These are phyloP conservation scores for Geotrichum restrictum DNA, from an alignment of 1,139 yeast genomes.

Conservation along the genomic window DNA sequence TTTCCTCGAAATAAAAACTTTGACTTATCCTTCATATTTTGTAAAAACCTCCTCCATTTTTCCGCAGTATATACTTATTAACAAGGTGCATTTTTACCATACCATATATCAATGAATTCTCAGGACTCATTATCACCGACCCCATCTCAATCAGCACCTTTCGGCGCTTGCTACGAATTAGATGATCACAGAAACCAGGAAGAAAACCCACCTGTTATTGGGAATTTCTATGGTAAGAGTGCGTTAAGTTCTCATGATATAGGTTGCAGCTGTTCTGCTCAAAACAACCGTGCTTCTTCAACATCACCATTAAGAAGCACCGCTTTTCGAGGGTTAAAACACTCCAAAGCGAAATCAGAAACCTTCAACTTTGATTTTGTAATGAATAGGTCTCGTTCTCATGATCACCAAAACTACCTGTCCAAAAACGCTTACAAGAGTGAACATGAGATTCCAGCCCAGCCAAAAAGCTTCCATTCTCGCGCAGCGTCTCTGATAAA, in stretches of 20 bases:
- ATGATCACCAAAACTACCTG: conserved; percentile 22
- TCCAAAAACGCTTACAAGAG: conserved; percentile 14
- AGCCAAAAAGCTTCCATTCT: conserved; percentile 22
- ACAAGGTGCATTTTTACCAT: background rate
- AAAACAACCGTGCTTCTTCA: background rate
- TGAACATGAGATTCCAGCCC: background rate
- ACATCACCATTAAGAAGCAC: background rate
- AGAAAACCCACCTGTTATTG: conserved; percentile 30
- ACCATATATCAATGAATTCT: background rate
- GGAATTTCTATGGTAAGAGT: background rate
- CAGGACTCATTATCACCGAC: background rate
- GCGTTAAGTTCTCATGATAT: background rate
- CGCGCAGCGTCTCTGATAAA: conserved; percentile 13
- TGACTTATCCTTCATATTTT: background rate
- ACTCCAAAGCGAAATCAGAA: conserved; percentile 13
- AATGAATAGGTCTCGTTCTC: conserved; percentile 9
- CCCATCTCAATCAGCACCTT: background rate
- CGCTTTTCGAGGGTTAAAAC: conserved; percentile 15
- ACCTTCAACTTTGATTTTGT: background rate
- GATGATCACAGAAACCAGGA: conserved; percentile 37
- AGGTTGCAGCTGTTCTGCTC: background rate
- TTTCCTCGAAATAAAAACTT: background rate
- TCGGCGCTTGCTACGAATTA: conserved; percentile 21
- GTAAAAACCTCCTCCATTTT: background rate
- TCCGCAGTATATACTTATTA: too few relatives aligned